A percentile compares a stretch with the other conserved stretches of the same genome.
Evolutionary conservation across 2,329 filamentous ascomycete species (phyloP).

Genomic region (Kalaharituber pfeilii): DNA sequence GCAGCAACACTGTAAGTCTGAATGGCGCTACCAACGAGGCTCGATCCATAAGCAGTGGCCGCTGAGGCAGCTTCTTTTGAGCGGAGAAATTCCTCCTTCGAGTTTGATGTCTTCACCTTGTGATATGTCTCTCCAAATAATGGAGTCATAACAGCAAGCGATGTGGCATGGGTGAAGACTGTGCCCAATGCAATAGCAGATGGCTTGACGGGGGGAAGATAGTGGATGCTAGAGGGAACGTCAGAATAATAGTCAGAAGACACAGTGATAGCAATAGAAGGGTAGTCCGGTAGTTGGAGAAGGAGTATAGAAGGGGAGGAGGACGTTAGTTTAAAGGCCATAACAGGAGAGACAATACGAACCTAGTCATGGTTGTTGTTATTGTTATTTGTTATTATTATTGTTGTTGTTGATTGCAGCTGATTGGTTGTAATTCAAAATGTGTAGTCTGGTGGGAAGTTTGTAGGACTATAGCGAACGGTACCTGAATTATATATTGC

Average conservation of each 20-base stretch:
- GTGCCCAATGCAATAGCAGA: constrained; percentile 94
- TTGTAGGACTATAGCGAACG: neutral
- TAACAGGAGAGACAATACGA: neutral
- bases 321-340: neutral
- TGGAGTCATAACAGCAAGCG: constrained; percentile 70
- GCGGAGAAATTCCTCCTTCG: constrained; percentile 88
- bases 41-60: constrained; percentile 77
- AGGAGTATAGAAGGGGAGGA: neutral
- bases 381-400: too few species aligned
- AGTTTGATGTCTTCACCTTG: constrained; percentile 76
- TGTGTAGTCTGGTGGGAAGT: neutral
- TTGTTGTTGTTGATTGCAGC: neutral
- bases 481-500: neutral
- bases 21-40: constrained; percentile 69
- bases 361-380: neutral
- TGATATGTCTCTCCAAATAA: constrained; percentile 91
- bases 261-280: neutral
- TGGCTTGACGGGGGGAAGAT: constrained; percentile 78
- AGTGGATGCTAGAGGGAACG: constrained; percentile 10
- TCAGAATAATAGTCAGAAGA: neutral
- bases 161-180: constrained; percentile 83
- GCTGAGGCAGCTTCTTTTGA: constrained; percentile 83
- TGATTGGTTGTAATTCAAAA: neutral
- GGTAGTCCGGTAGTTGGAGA: neutral
- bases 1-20: constrained; percentile 83